phyloP scores from a whole-genome alignment of 164 flowering plant genomes.

The Buxus sempervirens region DNA sequence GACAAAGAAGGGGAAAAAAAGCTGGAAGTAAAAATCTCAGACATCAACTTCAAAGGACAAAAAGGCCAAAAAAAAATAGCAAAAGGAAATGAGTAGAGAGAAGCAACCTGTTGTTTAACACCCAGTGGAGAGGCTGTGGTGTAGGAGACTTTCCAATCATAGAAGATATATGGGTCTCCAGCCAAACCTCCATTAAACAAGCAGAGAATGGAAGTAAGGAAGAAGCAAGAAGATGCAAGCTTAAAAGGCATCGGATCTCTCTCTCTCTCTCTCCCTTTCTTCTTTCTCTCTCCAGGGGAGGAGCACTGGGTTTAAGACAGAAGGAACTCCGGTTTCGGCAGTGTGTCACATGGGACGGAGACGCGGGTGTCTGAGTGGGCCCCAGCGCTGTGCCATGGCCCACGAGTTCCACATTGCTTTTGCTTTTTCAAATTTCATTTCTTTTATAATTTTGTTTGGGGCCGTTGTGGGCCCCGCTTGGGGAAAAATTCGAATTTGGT shows the following conservation, averaged over 20 bases:
- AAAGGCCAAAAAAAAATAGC: no score
- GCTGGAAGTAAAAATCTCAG: not conserved
- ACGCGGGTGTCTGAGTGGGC: no score
- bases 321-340: no score
- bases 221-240: slow-evolving; percentile 1
- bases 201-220: not conserved
- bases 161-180: slow-evolving; percentile 64
- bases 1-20: not conserved
- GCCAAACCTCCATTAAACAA: slow-evolving; percentile 30
- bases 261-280: slow-evolving; percentile 8
- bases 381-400: no score
- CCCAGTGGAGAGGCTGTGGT: slow-evolving; percentile 73
- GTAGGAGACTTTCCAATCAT: slow-evolving; percentile 77
- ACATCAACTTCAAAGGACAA: not conserved
- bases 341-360: no score
- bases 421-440: no score
- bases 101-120: slow-evolving; percentile 70
- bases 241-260: slow-evolving; percentile 12
- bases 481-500: no score
- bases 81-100: slow-evolving; percentile 1
- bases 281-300: slow-evolving; percentile 3
- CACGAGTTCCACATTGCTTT: no score
- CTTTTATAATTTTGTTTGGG: no score
- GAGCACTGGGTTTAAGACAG: no score
- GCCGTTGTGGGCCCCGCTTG: no score